These are phyloP conservation scores for Ophiostoma triangulosporum DNA, from an alignment of 2,329 filamentous ascomycete genomes.

Conservation along the genomic window DNA sequence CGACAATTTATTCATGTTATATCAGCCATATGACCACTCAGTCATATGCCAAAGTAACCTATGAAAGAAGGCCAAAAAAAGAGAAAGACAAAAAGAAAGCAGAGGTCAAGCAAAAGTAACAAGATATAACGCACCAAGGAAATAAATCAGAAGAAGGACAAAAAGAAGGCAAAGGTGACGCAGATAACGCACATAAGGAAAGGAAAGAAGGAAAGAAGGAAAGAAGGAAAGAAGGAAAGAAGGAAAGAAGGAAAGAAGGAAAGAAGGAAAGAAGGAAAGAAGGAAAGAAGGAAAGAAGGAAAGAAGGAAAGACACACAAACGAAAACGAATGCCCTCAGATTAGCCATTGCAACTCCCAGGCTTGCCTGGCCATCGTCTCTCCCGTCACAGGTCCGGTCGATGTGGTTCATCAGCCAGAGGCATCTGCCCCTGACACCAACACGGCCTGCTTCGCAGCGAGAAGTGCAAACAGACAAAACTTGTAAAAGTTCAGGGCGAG, in stretches of 20 bases:
- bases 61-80: too few relatives aligned
- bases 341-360: slow-evolving; percentile 6
- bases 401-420: slow-evolving; percentile 4
- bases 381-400: background rate
- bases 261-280: background rate
- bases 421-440: background rate
- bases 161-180: background rate
- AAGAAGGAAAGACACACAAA: background rate
- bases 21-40: too few relatives aligned
- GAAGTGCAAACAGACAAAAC: background rate
- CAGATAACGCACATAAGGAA: too few relatives aligned
- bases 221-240: background rate
- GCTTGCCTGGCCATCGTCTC: background rate
- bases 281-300: background rate
- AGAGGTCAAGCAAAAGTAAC: too few relatives aligned
- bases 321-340: slow-evolving; percentile 17
- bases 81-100: too few relatives aligned
- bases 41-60: too few relatives aligned
- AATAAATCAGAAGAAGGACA: too few relatives aligned
- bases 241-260: background rate
- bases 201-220: background rate
- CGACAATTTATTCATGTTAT: too few relatives aligned
- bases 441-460: background rate
- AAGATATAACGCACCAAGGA: too few relatives aligned
- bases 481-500: background rate